Conservation (phyloP, 2,329 filamentous ascomycete species). For the Scedosporium apiospermum region DNA sequence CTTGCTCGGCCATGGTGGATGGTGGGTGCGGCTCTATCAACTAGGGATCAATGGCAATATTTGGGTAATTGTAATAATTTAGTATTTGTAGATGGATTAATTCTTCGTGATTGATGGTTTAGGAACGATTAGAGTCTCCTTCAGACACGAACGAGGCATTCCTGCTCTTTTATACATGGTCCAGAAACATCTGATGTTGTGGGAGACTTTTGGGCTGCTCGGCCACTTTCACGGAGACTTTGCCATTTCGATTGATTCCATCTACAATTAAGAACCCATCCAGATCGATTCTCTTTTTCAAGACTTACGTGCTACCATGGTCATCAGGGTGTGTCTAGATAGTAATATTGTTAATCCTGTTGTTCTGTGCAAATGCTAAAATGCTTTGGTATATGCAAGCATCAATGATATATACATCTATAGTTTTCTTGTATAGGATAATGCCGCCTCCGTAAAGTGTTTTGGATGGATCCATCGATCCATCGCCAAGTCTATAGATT, state of each 20-base stretch:
- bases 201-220: neutral
- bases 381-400: too few relatives aligned
- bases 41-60: neutral
- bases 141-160: neutral
- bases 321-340: too few relatives aligned
- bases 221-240: constrained; percentile 6
- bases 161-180: neutral
- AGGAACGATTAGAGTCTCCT: neutral
- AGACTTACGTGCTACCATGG: too few relatives aligned
- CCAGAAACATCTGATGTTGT: neutral
- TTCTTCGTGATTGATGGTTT: neutral
- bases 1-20: neutral
- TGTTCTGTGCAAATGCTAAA: too few relatives aligned
- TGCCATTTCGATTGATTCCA: neutral
- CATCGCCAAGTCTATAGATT: neutral
- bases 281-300: too few relatives aligned
- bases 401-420: too few relatives aligned
- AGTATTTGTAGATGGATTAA: neutral
- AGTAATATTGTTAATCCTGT: too few relatives aligned
- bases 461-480: neutral
- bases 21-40: neutral
- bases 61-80: neutral
- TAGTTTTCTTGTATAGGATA: too few relatives aligned
- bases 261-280: neutral
- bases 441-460: too few relatives aligned